Conservation (phyloP, 140 eudicot genomes). For the Bidens hawaiensis region DNA sequence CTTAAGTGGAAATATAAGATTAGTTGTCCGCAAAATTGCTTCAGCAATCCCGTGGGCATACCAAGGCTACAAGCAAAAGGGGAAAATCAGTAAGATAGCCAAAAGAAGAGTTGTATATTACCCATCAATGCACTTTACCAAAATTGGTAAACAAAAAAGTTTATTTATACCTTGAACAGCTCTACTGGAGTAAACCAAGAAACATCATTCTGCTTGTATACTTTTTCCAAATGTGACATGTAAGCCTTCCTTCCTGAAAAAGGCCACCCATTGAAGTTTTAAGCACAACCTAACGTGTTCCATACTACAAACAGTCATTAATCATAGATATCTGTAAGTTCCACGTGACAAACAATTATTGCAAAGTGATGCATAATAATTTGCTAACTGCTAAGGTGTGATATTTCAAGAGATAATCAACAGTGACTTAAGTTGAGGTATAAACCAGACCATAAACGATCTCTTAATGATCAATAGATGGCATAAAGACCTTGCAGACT, state of each 20-base stretch:
- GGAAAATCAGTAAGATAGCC: not conserved
- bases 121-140: too few species aligned
- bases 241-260: conserved; percentile 86
- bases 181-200: conserved; percentile 99
- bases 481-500: conserved; percentile 3
- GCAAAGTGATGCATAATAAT: too few species aligned
- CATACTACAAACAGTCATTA: not conserved
- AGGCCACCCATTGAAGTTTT: not conserved
- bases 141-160: not conserved
- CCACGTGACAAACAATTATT: too few species aligned
- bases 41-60: conserved; percentile 99
- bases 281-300: too few species aligned
- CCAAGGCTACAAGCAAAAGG: conserved; percentile 75
- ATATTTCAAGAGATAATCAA: too few species aligned
- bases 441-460: too few species aligned
- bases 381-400: not conserved
- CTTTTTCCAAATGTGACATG: conserved; percentile 60
- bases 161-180: conserved; percentile 73
- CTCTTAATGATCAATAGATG: too few species aligned
- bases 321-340: too few species aligned
- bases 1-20: conserved; percentile 85
- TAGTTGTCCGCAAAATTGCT: conserved; percentile 88
- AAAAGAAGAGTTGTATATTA: not conserved
- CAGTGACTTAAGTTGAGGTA: too few species aligned
- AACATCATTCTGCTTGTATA: conserved; percentile 85